These are phyloP conservation scores for Blyttiomyces sp. DNA, from an alignment of 371 early-diverging fungal species.

Conservation along the genomic window DNA sequence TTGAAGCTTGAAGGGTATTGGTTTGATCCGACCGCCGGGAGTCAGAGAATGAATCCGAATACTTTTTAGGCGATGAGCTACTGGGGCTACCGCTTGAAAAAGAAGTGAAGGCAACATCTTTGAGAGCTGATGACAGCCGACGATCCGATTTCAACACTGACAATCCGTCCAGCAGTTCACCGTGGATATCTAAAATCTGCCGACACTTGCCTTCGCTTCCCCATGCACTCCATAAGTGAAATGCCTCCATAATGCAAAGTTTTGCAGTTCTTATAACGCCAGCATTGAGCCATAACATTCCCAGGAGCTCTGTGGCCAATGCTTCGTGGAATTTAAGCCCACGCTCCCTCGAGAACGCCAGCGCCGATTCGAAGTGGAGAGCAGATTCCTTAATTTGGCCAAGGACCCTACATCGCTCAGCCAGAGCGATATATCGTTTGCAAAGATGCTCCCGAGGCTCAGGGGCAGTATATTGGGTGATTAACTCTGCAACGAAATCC, in stretches of 20 bases:
- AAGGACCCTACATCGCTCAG: slow-evolving; percentile 8
- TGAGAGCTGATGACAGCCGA: no score
- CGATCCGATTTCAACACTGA: no score
- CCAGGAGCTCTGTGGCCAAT: slow-evolving; percentile 28
- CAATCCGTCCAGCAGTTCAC: not conserved
- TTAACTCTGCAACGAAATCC: no score
- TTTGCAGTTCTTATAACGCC: slow-evolving; percentile 25
- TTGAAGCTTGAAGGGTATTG: no score
- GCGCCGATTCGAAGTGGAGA: slow-evolving; percentile 33
- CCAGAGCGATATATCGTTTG: slow-evolving; percentile 5
- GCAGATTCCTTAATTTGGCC: slow-evolving; percentile 19
- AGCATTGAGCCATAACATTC: slow-evolving; percentile 27
- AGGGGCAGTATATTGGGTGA: not conserved
- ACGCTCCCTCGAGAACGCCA: slow-evolving; percentile 23
- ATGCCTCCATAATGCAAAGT: slow-evolving; percentile 29
- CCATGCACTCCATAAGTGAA: slow-evolving; percentile 31
- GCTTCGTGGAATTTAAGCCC: slow-evolving; percentile 36
- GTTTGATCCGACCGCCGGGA: no score
- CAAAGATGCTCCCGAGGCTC: not conserved
- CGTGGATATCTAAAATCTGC: not conserved
- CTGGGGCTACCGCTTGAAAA: no score
- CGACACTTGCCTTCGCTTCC: slow-evolving; percentile 36
- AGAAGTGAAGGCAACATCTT: no score
- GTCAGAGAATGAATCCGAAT: no score
- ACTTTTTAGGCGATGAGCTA: no score